Evolutionary conservation across 2,329 filamentous ascomycete genomes (phyloP).

Genomic region (Trichoderma citrinoviride): DNA sequence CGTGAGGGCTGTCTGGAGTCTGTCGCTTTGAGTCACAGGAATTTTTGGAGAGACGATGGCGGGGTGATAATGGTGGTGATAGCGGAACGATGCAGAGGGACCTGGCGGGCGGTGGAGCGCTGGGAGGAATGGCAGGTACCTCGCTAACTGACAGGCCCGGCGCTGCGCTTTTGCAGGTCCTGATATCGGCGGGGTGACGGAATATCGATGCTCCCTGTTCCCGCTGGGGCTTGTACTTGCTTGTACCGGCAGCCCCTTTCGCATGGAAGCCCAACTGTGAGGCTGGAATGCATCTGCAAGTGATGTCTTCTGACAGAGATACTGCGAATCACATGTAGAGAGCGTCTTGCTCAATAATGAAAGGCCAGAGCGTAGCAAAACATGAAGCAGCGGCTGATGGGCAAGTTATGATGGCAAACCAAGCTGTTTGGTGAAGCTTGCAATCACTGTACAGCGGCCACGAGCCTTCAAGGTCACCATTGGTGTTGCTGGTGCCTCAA

Average conservation of each 20-base stretch:
- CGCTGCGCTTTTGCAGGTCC: neutral
- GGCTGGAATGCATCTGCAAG: no score
- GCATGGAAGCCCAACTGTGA: no score
- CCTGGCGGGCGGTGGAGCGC: neutral
- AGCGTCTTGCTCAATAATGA: no score
- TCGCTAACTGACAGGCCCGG: conserved; percentile 19
- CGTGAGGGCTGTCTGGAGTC: neutral
- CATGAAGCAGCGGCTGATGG: neutral
- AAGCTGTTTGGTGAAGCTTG: neutral
- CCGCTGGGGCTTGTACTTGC: neutral
- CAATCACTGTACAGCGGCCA: conserved; percentile 13
- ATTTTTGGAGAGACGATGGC: conserved; percentile 33
- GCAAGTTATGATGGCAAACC: neutral
- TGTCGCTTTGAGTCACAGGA: conserved; percentile 41
- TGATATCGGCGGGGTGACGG: conserved; percentile 23
- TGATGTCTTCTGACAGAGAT: no score
- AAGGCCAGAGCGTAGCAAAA: neutral
- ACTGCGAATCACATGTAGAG: no score
- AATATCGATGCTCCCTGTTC: conserved; percentile 34
- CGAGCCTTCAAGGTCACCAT: no score
- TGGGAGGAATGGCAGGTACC: conserved; percentile 12
- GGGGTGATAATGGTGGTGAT: conserved; percentile 26
- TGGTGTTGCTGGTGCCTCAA: neutral
- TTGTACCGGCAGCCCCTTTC: neutral
- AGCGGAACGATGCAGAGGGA: conserved; percentile 12